Conservation (phyloP, 345 rosid species). For the Noccaea caerulescens region DNA sequence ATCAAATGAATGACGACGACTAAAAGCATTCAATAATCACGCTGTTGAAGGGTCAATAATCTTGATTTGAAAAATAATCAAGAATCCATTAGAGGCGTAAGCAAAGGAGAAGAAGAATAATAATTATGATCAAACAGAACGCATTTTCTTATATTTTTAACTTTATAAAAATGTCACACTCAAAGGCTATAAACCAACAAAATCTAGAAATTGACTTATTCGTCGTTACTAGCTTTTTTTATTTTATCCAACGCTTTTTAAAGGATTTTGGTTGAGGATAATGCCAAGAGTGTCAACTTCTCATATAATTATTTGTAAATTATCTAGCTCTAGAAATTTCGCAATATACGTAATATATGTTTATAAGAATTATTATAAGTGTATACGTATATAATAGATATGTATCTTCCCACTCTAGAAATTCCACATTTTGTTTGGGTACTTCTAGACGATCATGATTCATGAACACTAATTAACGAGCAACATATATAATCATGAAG, state of each 20-base stretch:
- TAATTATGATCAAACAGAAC: constrained; percentile 25
- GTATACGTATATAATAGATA: background rate
- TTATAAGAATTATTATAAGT: background rate
- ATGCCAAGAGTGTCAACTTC: constrained; percentile 42
- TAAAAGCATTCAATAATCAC: constrained; percentile 18
- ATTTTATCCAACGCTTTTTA: constrained; percentile 15
- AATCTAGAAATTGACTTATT: constrained; percentile 26
- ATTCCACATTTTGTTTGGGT: too few relatives aligned
- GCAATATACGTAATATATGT: constrained; percentile 14
- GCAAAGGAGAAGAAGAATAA: constrained; percentile 28
- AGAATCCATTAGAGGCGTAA: constrained; percentile 24
- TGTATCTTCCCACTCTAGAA: background rate
- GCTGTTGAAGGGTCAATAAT: constrained; percentile 40
- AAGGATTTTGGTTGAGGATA: constrained; percentile 31
- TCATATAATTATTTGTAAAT: background rate
- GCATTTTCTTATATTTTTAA: background rate
- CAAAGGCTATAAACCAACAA: constrained; percentile 29
- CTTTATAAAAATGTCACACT: constrained; percentile 18
- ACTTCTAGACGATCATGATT: background rate
- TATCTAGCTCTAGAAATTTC: background rate
- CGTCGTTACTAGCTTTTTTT: constrained; percentile 21
- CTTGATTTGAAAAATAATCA: constrained; percentile 23
- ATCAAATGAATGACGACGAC: constrained; percentile 23
- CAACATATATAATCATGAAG: background rate
- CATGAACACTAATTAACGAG: constrained; percentile 1